Evolutionary conservation across 495 filamentous ascomycete species (phyloP).

Genomic region (Pyronema omphalodes): DNA sequence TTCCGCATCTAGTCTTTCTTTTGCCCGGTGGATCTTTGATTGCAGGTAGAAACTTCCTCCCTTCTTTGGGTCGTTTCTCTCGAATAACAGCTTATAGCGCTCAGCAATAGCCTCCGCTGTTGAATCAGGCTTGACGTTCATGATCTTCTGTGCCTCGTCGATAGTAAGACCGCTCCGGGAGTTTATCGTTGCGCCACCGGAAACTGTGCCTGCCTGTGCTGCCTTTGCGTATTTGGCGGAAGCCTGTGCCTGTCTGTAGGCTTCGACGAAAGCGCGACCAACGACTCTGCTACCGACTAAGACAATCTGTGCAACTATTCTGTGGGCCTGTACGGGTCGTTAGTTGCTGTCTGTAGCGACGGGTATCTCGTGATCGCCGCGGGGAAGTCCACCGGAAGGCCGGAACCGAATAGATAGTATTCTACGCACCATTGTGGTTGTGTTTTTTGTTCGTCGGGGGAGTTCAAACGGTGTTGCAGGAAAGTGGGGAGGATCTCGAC

Average conservation of each 20-base stretch:
- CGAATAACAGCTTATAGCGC: constrained; percentile 88
- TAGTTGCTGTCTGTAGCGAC: not conserved
- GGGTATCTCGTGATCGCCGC: not conserved
- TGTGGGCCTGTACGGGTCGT: constrained; percentile 52
- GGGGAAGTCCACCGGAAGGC: not conserved
- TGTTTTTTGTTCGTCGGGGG: not conserved
- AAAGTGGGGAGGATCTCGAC: not conserved
- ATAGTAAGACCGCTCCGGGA: constrained; percentile 59
- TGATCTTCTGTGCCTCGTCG: constrained; percentile 92
- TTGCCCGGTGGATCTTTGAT: constrained; percentile 81
- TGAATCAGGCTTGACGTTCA: constrained; percentile 74
- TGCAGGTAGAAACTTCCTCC: constrained; percentile 96
- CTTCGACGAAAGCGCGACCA: constrained; percentile 79
- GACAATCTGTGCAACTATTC: constrained; percentile 84
- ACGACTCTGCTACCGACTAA: constrained; percentile 76
- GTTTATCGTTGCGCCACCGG: constrained; percentile 31
- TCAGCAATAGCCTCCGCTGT: constrained; percentile 57
- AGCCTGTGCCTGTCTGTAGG: constrained; percentile 78
- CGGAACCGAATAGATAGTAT: not conserved
- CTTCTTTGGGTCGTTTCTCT: constrained; percentile 80
- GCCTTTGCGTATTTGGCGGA: constrained; percentile 60
- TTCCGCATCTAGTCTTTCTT: constrained; percentile 84
- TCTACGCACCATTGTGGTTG: not conserved
- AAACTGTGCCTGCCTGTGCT: constrained; percentile 29
- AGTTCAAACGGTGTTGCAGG: not conserved